Evolutionary conservation across 495 filamentous ascomycete genomes (phyloP).

Genomic region (Delitschia confertaspora): DNA sequence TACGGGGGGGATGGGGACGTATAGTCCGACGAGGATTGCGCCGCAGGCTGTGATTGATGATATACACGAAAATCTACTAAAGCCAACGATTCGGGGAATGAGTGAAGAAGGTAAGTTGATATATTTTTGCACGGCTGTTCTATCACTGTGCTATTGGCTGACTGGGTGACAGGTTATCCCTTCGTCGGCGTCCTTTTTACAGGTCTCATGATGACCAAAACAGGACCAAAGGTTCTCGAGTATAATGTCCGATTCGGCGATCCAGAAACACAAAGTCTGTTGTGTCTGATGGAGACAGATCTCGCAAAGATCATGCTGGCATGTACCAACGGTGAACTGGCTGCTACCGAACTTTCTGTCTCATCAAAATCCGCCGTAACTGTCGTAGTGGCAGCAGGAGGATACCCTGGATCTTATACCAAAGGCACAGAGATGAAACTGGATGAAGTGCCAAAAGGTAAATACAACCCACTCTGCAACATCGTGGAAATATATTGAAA

Average conservation of each 20-base stretch:
- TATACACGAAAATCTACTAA: slow-evolving; percentile 71
- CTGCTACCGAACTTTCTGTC: slow-evolving; percentile 59
- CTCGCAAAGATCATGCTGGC: slow-evolving; percentile 85
- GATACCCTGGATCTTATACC: slow-evolving; percentile 85
- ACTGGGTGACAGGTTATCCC: slow-evolving; percentile 56
- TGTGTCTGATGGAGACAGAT: slow-evolving; percentile 81
- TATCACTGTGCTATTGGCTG: not conserved
- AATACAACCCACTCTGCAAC: not conserved
- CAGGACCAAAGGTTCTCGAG: slow-evolving; percentile 81
- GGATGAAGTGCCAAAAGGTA: slow-evolving; percentile 40
- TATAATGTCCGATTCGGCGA: slow-evolving; percentile 98
- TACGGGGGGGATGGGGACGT: slow-evolving; percentile 97
- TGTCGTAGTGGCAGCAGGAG: slow-evolving; percentile 85
- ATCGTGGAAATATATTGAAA: slow-evolving; percentile 1
- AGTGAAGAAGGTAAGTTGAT: slow-evolving; percentile 56
- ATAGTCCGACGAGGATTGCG: slow-evolving; percentile 73
- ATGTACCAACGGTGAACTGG: slow-evolving; percentile 66
- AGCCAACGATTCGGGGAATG: slow-evolving; percentile 88
- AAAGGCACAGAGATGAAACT: slow-evolving; percentile 71
- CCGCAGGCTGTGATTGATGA: slow-evolving; percentile 63
- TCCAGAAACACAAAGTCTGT: slow-evolving; percentile 87
- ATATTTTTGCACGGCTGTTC: not conserved
- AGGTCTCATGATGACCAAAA: slow-evolving; percentile 86
- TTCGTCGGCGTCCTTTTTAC: slow-evolving; percentile 90
- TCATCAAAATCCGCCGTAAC: slow-evolving; percentile 67